Evolutionary conservation across 2,329 filamentous ascomycete species (phyloP), one percentile per base, ranked within the genome.

Genomic region (Pseudogymnoascus sp.): DNA sequence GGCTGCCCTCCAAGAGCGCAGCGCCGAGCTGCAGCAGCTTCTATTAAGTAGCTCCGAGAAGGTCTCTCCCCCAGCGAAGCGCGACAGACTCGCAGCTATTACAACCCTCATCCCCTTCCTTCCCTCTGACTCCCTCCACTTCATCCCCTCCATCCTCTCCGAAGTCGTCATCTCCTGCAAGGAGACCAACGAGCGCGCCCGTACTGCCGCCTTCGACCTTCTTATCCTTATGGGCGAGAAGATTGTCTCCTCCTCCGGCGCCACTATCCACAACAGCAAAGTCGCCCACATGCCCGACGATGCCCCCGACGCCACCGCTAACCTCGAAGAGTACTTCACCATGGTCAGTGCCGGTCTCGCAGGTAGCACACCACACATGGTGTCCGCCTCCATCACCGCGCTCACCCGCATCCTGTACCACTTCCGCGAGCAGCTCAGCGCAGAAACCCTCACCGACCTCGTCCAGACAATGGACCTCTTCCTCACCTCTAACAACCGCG

Each of bases 331-430:
- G 75, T 97, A 92, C 77, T 91, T 97, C 78, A 97, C 93, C 62
- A 99, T 99, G 94, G 90, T 97, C 31, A 96, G 91, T 68, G 94
- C 94, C 59, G 94, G 94, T 77, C 83, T 99, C 61, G 94, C 93
- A 1, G 93, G 92, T 63, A 89, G 88, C 69, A 93, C 92, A 10
- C 92, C 94, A 33, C 93, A 97, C 78, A 97, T 97, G 92, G 92
- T 97, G 66, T 96, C 91, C 6, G 94, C 94, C 0, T 92, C 91
- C n/a, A 92, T 99, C 72, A 97, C 92, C 0, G 93, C 94, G 12
- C 83, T 99, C 38, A 94, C 92, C 12, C 86, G 94, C n/a, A 86
- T 97, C 26, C 83, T 99, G 31, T 97, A 92, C 75, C 90, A 97
- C 72, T 99, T 96, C 79, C 88, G 91, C 67, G 80, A 83, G 31